Conservation (phyloP, 805 yeast genomes). For the Pichia rugopelliculosa region DNA sequence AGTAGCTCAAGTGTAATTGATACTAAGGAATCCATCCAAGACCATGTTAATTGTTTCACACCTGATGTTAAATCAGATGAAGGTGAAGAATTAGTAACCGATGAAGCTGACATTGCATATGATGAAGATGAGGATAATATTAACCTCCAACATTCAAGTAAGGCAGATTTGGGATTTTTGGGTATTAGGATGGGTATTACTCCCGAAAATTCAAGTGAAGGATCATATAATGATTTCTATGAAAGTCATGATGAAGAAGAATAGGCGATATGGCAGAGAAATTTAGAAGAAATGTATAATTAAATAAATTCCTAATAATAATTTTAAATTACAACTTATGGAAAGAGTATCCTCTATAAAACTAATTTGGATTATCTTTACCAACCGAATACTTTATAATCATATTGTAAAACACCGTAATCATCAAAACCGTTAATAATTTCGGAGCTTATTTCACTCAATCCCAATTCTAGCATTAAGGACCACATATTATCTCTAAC, state of each 20-base stretch:
- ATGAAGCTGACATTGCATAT: background rate
- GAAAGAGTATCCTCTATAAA: too few relatives aligned
- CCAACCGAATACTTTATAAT: constrained; percentile 35
- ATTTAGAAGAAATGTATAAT: background rate
- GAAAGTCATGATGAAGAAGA: constrained; percentile 8
- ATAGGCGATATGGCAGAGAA: background rate
- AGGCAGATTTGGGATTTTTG: constrained; percentile 11
- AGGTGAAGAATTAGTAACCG: background rate
- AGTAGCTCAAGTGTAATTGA: background rate
- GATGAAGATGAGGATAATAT: constrained; percentile 11
- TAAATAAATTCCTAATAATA: background rate
- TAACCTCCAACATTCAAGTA: background rate
- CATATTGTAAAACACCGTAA: constrained; percentile 65
- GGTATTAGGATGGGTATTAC: constrained; percentile 11
- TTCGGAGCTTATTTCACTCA: constrained; percentile 29
- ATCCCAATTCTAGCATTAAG: constrained; percentile 35
- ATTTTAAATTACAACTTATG: background rate
- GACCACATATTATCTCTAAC: constrained; percentile 60
- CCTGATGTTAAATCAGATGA: background rate
- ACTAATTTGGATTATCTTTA: background rate
- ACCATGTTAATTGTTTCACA: background rate
- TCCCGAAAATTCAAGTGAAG: constrained; percentile 3
- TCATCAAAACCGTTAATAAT: constrained; percentile 72
- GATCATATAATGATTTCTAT: constrained; percentile 7
- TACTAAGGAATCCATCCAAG: background rate